A percentile compares a stretch with the other conserved stretches of the same genome.
Evolutionary conservation across 148 eudicot genomes (phyloP).

Genomic region (Vaccinium vitisidaea): DNA sequence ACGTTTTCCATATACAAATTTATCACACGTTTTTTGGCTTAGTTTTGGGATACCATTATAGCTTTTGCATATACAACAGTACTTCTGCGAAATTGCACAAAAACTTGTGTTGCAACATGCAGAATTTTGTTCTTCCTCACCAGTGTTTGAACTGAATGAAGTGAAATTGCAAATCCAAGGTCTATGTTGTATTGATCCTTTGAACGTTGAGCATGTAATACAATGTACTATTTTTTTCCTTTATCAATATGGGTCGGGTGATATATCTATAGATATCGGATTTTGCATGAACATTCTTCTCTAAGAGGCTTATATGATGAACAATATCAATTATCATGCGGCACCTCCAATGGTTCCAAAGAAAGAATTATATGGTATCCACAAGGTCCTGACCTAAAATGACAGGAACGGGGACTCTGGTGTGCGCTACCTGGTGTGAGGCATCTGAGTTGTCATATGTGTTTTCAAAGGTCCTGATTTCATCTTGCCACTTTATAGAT

Average conservation of each 20-base stretch:
- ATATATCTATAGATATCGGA: too few species aligned
- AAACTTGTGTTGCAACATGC: not conserved
- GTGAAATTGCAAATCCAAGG: not conserved
- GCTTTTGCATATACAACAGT: not conserved
- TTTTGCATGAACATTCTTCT: not conserved
- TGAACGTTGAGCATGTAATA: not conserved
- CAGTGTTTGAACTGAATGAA: not conserved
- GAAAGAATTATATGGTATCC: too few species aligned
- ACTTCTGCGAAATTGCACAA: not conserved
- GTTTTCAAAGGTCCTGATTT: too few species aligned
- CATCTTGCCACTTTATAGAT: too few species aligned
- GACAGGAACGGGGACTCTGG: too few species aligned
- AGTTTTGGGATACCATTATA: too few species aligned
- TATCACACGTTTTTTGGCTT: too few species aligned
- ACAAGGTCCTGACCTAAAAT: too few species aligned
- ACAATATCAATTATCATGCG: not conserved
- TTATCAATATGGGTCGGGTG: too few species aligned
- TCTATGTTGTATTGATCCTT: not conserved
- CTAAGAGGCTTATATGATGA: not conserved
- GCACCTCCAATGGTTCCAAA: not conserved
- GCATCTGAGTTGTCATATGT: too few species aligned
- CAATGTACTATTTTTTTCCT: not conserved
- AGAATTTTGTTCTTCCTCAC: not conserved
- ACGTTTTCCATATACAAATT: too few species aligned
- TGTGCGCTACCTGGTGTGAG: too few species aligned